A percentile compares a stretch with the other conserved stretches of the same genome.
phyloP scores from a whole-genome alignment of 345 rosid species.

The Syzygium oleosum region DNA sequence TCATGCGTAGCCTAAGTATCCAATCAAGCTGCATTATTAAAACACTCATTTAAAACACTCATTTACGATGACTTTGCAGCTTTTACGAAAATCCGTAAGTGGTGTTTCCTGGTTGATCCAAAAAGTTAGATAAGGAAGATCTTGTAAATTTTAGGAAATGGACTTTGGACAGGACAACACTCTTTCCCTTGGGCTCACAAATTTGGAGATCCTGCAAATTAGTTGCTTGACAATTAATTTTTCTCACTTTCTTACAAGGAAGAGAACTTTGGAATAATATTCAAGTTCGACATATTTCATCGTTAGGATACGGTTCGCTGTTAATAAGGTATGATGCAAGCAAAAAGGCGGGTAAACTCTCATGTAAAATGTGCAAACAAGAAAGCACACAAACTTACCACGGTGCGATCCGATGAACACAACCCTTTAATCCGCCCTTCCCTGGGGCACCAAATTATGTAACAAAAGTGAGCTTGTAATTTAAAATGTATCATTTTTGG shows the following conservation, averaged over 20 bases:
- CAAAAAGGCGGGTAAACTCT: background rate
- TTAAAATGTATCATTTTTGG: background rate
- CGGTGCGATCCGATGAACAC: background rate
- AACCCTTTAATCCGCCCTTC: background rate
- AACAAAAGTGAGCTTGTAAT: background rate
- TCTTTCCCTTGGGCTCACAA: background rate
- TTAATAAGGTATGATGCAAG: background rate
- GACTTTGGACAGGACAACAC: background rate
- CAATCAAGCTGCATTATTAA: background rate
- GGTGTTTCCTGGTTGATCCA: background rate
- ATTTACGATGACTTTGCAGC: background rate
- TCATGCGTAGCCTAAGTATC: no score
- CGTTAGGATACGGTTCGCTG: background rate
- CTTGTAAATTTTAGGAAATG: background rate
- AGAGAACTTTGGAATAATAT: background rate
- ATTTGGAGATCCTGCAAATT: background rate
- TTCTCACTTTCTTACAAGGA: background rate
- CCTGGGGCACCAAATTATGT: background rate
- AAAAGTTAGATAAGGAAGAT: background rate
- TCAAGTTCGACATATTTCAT: background rate
- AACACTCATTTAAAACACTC: background rate
- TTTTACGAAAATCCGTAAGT: background rate
- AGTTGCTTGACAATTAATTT: background rate
- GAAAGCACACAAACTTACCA: background rate
- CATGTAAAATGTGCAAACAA: background rate